Evolutionary conservation across 106 monocot species (phyloP).

Genomic region (Iris macrosiphon): DNA sequence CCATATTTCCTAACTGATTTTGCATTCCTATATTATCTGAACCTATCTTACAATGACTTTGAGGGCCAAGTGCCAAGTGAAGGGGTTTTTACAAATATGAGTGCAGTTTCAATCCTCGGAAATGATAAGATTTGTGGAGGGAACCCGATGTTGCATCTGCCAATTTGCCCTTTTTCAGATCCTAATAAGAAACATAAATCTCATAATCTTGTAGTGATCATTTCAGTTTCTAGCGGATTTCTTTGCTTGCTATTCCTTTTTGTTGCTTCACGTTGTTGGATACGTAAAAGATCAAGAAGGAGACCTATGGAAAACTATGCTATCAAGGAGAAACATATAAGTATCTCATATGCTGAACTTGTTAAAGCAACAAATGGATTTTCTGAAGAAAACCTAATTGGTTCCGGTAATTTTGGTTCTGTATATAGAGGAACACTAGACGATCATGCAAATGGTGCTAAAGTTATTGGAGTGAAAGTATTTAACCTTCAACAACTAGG

Average conservation of each 20-base stretch:
- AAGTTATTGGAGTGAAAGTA: no score
- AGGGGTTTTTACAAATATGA: slow-evolving; percentile 11
- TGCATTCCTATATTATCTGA: slow-evolving; percentile 5
- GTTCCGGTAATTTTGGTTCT: no score
- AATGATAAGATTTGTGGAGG: slow-evolving; percentile 16
- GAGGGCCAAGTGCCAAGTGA: slow-evolving; percentile 13
- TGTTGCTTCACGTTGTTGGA: no score
- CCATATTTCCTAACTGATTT: slow-evolving; percentile 5
- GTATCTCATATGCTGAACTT: no score
- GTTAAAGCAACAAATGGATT: no score
- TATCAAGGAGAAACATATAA: no score
- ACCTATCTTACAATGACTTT: slow-evolving; percentile 21
- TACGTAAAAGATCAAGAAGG: no score
- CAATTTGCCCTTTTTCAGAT: neutral
- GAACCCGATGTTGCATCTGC: neutral
- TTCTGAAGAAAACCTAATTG: no score
- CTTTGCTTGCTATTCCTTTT: neutral
- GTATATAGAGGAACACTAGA: no score
- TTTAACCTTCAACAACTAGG: no score
- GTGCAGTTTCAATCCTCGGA: slow-evolving; percentile 8
- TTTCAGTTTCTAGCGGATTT: neutral
- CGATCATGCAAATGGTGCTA: no score
- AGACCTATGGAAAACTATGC: no score
- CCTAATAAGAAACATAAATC: neutral
- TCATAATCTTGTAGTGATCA: neutral